These are phyloP conservation scores for Dendrobium officinale DNA, from an alignment of 106 monocot species.

Conservation along the genomic window DNA sequence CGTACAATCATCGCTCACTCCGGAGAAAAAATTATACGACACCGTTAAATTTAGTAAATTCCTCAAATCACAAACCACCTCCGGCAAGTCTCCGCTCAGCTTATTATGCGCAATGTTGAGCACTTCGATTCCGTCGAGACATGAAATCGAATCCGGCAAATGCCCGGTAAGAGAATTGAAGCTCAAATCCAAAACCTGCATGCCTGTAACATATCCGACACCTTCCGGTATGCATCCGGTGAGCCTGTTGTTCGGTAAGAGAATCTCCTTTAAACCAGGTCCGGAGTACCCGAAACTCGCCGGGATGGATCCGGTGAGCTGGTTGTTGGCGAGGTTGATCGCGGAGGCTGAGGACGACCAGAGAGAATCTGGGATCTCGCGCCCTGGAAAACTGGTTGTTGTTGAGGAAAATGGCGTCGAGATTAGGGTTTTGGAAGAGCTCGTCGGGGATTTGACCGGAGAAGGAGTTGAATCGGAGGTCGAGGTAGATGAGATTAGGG, in stretches of 20 bases:
- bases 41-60: slow-evolving; percentile 63
- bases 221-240: slow-evolving; percentile 79
- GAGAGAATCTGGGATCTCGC: slow-evolving; percentile 41
- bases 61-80: slow-evolving; percentile 56
- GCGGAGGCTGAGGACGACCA: slow-evolving; percentile 61
- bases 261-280: slow-evolving; percentile 40
- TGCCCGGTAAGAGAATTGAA: slow-evolving; percentile 65
- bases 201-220: slow-evolving; percentile 37
- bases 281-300: slow-evolving; percentile 26
- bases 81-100: slow-evolving; percentile 58
- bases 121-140: slow-evolving; percentile 58
- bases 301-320: slow-evolving; percentile 62
- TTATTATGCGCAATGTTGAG: slow-evolving; percentile 83
- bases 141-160: slow-evolving; percentile 59
- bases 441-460: slow-evolving; percentile 44
- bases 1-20: slow-evolving; percentile 44
- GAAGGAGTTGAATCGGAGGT: slow-evolving; percentile 58
- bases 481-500: slow-evolving; percentile 46
- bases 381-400: slow-evolving; percentile 61
- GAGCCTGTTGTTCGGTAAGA: slow-evolving; percentile 76
- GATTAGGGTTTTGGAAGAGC: slow-evolving; percentile 29
- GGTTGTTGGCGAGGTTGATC: slow-evolving; percentile 59
- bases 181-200: slow-evolving; percentile 83
- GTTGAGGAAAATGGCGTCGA: slow-evolving; percentile 71
- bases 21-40: slow-evolving; percentile 69